Conservation (phyloP, 805 yeast species). For the Dipodascus albidus region DNA sequence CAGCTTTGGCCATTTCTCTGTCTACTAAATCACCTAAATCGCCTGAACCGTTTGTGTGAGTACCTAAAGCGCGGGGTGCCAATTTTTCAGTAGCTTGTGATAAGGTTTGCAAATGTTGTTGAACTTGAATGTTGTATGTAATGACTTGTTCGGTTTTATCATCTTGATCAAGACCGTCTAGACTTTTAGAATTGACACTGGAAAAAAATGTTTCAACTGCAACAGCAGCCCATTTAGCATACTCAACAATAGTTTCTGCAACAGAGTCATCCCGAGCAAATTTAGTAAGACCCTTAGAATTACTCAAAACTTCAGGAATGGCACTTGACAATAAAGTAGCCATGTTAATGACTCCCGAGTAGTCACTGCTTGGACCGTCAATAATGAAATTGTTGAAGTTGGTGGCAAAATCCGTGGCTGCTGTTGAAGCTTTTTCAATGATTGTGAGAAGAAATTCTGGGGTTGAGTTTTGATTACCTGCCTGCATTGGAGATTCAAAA, state of each 20-base stretch:
- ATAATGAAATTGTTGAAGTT: conserved; percentile 65
- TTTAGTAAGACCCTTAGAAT: conserved; percentile 58
- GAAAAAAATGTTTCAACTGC: conserved; percentile 52
- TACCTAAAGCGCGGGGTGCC: conserved; percentile 29
- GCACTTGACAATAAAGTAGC: conserved; percentile 53
- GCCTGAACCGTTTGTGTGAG: conserved; percentile 19
- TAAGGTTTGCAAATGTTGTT: conserved; percentile 53
- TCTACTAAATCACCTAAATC: conserved; percentile 66
- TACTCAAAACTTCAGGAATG: conserved; percentile 49
- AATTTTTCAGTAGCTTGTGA: conserved; percentile 45
- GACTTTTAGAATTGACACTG: conserved; percentile 41
- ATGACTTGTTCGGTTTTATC: conserved; percentile 70
- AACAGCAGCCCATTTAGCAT: conserved; percentile 47
- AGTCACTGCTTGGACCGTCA: conserved; percentile 62
- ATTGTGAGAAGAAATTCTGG: conserved; percentile 58
- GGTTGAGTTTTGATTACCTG: conserved; percentile 67
- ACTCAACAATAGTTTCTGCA: conserved; percentile 37
- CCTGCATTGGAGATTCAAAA: conserved; percentile 68
- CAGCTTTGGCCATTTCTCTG: conserved; percentile 61
- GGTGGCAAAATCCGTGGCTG: conserved; percentile 71
- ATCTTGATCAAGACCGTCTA: conserved; percentile 39
- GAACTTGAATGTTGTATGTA: conserved; percentile 63
- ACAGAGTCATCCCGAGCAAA: conserved; percentile 38
- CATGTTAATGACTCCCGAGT: conserved; percentile 45
- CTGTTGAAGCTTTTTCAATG: conserved; percentile 55